phyloP scores from a whole-genome alignment of 345 rosid genomes.

The Chamaenerion angustifolium region DNA sequence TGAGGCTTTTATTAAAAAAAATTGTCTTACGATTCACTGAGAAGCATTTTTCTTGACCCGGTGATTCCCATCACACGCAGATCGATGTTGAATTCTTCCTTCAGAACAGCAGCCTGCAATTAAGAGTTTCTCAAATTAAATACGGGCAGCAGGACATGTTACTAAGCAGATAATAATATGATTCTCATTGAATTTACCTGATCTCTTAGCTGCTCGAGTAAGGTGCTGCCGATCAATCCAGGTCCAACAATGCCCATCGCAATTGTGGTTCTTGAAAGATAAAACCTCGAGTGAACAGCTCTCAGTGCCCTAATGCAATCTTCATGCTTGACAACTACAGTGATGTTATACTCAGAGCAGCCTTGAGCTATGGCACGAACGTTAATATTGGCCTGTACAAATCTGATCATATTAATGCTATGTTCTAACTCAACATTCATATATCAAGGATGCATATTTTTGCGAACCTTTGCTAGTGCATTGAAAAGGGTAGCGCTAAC shows the following conservation, averaged over 20 bases:
- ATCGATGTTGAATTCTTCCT: conserved; percentile 94
- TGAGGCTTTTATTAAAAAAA: background rate
- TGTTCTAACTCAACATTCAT: too few relatives aligned
- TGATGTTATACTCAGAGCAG: conserved; percentile 92
- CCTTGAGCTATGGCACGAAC: conserved; percentile 99
- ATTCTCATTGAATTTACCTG: conserved; percentile 34
- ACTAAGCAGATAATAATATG: background rate
- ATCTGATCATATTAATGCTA: too few relatives aligned
- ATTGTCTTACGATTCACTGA: conserved; percentile 68
- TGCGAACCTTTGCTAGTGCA: conserved; percentile 81
- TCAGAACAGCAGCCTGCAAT: conserved; percentile 59
- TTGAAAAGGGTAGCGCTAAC: conserved; percentile 91
- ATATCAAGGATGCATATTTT: too few relatives aligned
- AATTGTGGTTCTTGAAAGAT: conserved; percentile 79
- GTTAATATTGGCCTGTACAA: conserved; percentile 81
- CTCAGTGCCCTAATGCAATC: conserved; percentile 86
- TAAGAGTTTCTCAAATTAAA: background rate
- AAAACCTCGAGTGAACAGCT: conserved; percentile 98
- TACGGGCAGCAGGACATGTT: background rate
- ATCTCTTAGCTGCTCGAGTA: conserved; percentile 91
- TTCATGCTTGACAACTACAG: conserved; percentile 77
- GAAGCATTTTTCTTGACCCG: conserved; percentile 62
- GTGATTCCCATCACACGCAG: conserved; percentile 93
- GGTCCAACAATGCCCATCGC: conserved; percentile 95
- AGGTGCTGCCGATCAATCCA: conserved; percentile 84